phyloP scores from a whole-genome alignment of 331 rosid genomes.

The Malus hybrid region DNA sequence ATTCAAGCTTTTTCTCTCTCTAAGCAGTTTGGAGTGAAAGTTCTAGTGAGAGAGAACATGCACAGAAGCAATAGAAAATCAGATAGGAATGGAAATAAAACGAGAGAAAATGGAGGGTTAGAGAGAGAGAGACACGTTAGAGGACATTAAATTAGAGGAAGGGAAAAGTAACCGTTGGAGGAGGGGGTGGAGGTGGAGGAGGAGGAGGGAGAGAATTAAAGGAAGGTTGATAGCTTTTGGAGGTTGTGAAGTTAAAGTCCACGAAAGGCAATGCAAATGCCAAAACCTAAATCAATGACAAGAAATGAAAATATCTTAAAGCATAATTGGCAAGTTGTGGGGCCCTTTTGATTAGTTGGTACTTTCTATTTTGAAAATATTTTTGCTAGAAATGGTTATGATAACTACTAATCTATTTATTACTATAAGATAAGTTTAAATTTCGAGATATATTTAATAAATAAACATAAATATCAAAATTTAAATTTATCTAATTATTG shows the following conservation, averaged over 20 bases:
- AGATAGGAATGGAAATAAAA: background rate
- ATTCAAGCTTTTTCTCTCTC: background rate
- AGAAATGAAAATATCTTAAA: slow-evolving; percentile 5
- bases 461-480: too few species aligned
- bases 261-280: background rate
- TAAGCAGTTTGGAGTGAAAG: background rate
- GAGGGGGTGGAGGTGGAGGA: background rate
- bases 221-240: background rate
- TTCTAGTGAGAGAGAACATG: background rate
- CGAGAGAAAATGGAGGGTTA: background rate
- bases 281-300: background rate
- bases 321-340: background rate
- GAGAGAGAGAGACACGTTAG: background rate
- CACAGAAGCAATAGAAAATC: background rate
- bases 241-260: background rate
- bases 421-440: fast-evolving
- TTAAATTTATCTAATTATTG: too few species aligned
- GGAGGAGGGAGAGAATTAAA: background rate
- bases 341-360: background rate
- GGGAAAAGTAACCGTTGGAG: slow-evolving; percentile 32
- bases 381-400: too few species aligned
- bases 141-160: slow-evolving; percentile 7
- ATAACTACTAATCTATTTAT: too few species aligned
- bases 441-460: fast-evolving
- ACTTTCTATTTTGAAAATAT: too few species aligned